Base-by-base conservation (phyloP, 352 stramenopile genomes). In the Aphanomyces euteiches region DNA sequence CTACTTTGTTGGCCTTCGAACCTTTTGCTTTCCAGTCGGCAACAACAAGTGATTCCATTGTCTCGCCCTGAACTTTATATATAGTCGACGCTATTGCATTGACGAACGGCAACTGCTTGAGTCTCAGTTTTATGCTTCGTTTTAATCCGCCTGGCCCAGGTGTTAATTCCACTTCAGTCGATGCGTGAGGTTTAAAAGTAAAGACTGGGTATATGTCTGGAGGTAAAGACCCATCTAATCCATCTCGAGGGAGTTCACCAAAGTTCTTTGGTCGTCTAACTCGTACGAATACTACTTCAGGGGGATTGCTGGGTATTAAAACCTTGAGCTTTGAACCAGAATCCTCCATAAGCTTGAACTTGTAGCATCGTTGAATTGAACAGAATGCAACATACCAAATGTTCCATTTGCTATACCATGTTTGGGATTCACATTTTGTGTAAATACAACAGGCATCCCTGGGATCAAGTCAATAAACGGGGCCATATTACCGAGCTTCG, bases 1-100 rank as follows among this genome's bases (percentile, higher is more conserved):
- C 50, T 12, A 19, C 50, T 28, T 58, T 58, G 17, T 58, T 58
- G 7, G 7, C 15, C 17, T 58, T 58, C 7, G 50, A 19, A 36
- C 50, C 17, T 36, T 36, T 19, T 58, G 50, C 50, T 58, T 58
- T 58, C 50, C 50, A 58, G 36, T 58, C 50, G 8, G 50, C 50
- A 36, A 58, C n/a, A n/a, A n/a, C 50, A 58, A 58, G 50, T 19
- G 50, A 58, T 19, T 58, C 50, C 50, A 58, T 58, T 19, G 50
- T 58, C 50, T 58, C 50, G 50, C 50, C 7, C 21, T 58, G 50
- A 12, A 58, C 36, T 36, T 58, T 58, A 28, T 19, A 58, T 19
- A 58, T 58, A 37, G 50, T 58, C 17, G 50, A 58, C 1, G 50
- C 50, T 37, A 58, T 58, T 58, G 50, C 50, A 36, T 58, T 58